These are phyloP conservation scores for Nemania bipapillata DNA, from an alignment of 2,329 filamentous ascomycete genomes.

Conservation along the genomic window DNA sequence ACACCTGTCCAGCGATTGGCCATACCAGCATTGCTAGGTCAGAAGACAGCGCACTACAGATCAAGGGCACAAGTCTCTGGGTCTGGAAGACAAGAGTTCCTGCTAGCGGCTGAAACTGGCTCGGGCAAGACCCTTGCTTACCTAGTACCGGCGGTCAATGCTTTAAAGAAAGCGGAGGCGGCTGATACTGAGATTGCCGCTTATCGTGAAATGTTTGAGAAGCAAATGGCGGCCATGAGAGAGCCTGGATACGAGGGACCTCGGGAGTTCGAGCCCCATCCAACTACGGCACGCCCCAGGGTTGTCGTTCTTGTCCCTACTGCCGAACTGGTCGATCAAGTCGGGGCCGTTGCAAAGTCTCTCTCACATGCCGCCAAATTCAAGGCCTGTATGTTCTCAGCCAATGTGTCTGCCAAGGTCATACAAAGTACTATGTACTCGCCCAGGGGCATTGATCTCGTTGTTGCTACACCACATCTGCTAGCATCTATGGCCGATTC, in stretches of 20 bases:
- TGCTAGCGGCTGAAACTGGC: slow-evolving; percentile 94
- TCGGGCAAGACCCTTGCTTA: slow-evolving; percentile 98
- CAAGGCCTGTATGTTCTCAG: slow-evolving; percentile 83
- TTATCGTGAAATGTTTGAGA: slow-evolving; percentile 65
- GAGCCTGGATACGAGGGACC: slow-evolving; percentile 67
- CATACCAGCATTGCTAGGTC: slow-evolving; percentile 80
- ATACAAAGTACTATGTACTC: slow-evolving; percentile 88
- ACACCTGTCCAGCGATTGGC: slow-evolving; percentile 91
- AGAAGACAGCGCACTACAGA: slow-evolving; percentile 56
- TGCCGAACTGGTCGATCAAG: slow-evolving; percentile 89
- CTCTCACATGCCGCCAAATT: slow-evolving; percentile 89
- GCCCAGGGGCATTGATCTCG: slow-evolving; percentile 81
- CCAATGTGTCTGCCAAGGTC: slow-evolving; percentile 77
- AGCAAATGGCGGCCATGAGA: slow-evolving; percentile 67
- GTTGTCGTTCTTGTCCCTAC: slow-evolving; percentile 91
- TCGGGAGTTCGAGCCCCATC: slow-evolving; percentile 74
- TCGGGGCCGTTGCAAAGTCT: slow-evolving; percentile 80
- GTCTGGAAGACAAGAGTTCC: slow-evolving; percentile 66
- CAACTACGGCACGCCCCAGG: slow-evolving; percentile 79
- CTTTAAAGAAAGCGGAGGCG: slow-evolving; percentile 79
- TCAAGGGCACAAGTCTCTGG: slow-evolving; percentile 47
- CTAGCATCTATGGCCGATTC: slow-evolving; percentile 86
- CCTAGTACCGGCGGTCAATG: slow-evolving; percentile 83
- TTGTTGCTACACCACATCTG: slow-evolving; percentile 89
- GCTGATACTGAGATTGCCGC: slow-evolving; percentile 68